Evolutionary conservation across 805 yeast genomes (phyloP).

Genomic region (Saccharomycopsis schoenii): DNA sequence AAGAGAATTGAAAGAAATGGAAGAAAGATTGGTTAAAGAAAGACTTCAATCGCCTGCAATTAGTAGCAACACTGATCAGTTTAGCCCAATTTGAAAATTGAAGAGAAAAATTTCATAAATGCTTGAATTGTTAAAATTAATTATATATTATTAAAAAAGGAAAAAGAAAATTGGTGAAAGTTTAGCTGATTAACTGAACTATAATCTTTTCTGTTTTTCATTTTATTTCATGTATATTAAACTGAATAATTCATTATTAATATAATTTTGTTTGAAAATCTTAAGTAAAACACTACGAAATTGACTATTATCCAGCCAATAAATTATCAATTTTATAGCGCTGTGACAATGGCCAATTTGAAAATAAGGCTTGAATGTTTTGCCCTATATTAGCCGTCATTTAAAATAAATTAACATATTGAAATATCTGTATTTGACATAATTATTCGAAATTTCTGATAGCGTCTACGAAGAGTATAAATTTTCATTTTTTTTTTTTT

Average conservation of each 20-base stretch:
- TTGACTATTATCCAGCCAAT: no score
- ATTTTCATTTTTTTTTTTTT: background rate
- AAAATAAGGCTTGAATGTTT: no score
- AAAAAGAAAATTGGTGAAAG: background rate
- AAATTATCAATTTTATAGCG: no score
- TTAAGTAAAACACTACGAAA: background rate
- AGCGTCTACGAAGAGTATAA: no score
- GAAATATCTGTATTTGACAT: background rate
- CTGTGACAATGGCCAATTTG: no score
- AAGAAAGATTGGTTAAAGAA: constrained; percentile 38
- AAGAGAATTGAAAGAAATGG: constrained; percentile 74
- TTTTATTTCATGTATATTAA: background rate
- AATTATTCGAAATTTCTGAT: no score
- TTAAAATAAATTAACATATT: no score
- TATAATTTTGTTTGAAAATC: background rate
- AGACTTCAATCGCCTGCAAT: constrained; percentile 11
- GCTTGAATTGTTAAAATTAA: background rate
- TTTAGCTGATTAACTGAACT: no score
- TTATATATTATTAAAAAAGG: background rate
- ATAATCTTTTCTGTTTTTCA: background rate
- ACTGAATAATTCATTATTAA: background rate
- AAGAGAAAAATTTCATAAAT: background rate
- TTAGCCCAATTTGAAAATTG: background rate
- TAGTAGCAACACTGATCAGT: background rate
- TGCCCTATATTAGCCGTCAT: no score